Conservation (phyloP, 2,329 filamentous ascomycete genomes). For the Neofusicoccum parvum region DNA sequence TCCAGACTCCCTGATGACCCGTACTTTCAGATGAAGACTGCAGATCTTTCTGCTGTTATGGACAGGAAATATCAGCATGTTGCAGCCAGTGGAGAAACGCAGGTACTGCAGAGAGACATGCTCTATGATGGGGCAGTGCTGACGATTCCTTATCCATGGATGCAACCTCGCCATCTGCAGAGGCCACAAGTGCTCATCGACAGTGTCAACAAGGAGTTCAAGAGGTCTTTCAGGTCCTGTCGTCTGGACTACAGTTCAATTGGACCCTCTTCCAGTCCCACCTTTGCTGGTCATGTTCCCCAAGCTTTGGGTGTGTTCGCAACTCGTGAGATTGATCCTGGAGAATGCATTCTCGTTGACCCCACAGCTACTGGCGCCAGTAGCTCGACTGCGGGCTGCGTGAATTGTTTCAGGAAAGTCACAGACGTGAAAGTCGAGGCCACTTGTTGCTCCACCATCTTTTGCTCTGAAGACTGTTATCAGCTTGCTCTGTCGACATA, state of each 20-base stretch:
- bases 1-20: neutral
- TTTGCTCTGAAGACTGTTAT: slow-evolving; percentile 32
- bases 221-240: neutral
- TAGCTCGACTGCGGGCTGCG: slow-evolving; percentile 26
- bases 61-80: slow-evolving; percentile 20
- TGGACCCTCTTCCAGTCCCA: neutral
- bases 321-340: slow-evolving; percentile 12
- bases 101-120: slow-evolving; percentile 22
- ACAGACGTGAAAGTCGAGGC: slow-evolving; percentile 24
- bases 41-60: slow-evolving; percentile 18
- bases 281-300: neutral
- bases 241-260: neutral
- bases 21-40: slow-evolving; percentile 10
- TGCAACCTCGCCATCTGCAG: slow-evolving; percentile 18
- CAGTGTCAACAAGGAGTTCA: slow-evolving; percentile 14
- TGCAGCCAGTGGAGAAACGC: slow-evolving; percentile 7
- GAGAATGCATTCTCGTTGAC: slow-evolving; percentile 27
- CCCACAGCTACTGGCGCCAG: slow-evolving; percentile 24
- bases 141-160: slow-evolving; percentile 26
- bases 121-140: slow-evolving; percentile 25
- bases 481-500: slow-evolving; percentile 29
- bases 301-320: slow-evolving; percentile 11
- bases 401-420: slow-evolving; percentile 30
- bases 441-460: slow-evolving; percentile 28
- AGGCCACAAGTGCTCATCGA: slow-evolving; percentile 19